Evolutionary conservation across 139 green algal species (phyloP).

Genomic region (Trebouxia sp.): DNA sequence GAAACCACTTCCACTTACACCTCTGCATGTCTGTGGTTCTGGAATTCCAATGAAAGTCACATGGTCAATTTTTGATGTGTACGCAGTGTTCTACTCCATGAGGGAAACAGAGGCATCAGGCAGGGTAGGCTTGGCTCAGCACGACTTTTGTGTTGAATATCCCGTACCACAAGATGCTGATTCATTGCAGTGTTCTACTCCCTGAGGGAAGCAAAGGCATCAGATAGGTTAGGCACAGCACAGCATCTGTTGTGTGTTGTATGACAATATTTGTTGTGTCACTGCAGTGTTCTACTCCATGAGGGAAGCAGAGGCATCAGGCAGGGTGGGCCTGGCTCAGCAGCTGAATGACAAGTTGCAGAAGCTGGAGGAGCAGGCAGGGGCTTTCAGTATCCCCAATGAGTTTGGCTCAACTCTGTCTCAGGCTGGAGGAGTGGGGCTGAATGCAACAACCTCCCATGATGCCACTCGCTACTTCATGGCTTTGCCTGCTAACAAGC

Average conservation of each 20-base stretch:
- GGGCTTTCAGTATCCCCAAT: slow-evolving; percentile 69
- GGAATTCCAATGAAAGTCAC: too few relatives aligned
- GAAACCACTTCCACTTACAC: too few relatives aligned
- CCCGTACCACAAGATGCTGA: too few relatives aligned
- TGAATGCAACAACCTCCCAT: slow-evolving; percentile 89
- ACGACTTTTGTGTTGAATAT: too few relatives aligned
- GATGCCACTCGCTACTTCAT: slow-evolving; percentile 79
- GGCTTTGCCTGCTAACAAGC: slow-evolving; percentile 64
- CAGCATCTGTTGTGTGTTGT: too few relatives aligned
- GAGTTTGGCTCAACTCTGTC: slow-evolving; percentile 74
- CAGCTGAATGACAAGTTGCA: slow-evolving; percentile 39
- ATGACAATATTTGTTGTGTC: too few relatives aligned
- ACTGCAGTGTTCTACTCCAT: slow-evolving; percentile 66
- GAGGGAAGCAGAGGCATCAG: slow-evolving; percentile 37
- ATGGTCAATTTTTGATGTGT: too few relatives aligned
- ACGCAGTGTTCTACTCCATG: slow-evolving; percentile 67
- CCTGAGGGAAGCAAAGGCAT: slow-evolving; percentile 42
- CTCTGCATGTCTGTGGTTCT: too few relatives aligned
- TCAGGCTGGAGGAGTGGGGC: slow-evolving; percentile 69
- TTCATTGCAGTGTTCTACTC: slow-evolving; percentile 61
- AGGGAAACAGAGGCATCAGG: slow-evolving; percentile 35
- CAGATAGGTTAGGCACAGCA: neutral
- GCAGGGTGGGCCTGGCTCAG: neutral
- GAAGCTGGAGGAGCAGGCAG: slow-evolving; percentile 45
- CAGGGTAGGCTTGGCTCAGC: neutral